Evolutionary conservation across 306 rosid genomes (phyloP).

Genomic region (Astragalus membranaceus): DNA sequence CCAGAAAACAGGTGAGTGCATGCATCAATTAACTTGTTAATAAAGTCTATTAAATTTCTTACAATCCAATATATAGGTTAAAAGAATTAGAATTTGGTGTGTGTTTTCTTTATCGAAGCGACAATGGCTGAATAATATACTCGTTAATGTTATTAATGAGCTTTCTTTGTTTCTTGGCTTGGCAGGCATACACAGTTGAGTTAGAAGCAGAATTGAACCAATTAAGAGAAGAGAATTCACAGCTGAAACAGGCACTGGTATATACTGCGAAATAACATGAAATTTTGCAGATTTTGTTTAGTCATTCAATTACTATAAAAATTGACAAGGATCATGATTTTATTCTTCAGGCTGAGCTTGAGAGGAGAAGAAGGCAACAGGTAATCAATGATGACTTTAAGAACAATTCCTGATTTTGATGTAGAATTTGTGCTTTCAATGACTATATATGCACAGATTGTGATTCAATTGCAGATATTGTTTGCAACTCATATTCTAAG

Average conservation of each 20-base stretch:
- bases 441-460: neutral
- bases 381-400: constrained; percentile 28
- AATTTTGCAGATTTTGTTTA: neutral
- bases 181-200: constrained; percentile 88
- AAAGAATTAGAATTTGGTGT: no score
- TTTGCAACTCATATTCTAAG: neutral
- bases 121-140: no score
- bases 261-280: constrained; percentile 21
- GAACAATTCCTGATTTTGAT: no score
- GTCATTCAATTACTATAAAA: neutral
- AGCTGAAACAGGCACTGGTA: constrained; percentile 77
- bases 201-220: constrained; percentile 85
- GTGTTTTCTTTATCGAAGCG: no score
- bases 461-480: neutral
- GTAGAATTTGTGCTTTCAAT: neutral
- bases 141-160: neutral
- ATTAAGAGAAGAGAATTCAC: constrained; percentile 57
- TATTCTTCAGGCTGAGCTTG: constrained; percentile 51
- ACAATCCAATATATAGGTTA: no score
- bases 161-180: neutral
- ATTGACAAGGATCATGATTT: constrained; percentile 3
- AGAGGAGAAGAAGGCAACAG: constrained; percentile 70
- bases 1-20: constrained; percentile 62
- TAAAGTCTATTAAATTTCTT: no score
- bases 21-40: no score